phyloP scores from a whole-genome alignment of 202 grass and related monocot species.

The Elaeis oleifera region DNA sequence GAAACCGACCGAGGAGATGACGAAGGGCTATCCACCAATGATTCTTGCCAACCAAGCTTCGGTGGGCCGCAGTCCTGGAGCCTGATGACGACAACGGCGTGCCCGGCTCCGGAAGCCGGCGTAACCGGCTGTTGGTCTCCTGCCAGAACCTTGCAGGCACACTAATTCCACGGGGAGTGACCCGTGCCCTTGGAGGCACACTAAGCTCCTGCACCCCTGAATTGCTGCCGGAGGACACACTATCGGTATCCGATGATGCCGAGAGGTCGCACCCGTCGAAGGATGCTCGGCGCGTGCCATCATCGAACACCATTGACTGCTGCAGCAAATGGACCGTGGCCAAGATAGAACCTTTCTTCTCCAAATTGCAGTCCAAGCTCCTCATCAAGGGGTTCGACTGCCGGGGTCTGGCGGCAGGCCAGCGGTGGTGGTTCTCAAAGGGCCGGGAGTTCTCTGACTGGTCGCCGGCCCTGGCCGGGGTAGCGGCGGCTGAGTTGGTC shows the following conservation, averaged over 20 bases:
- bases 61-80: conserved; percentile 21
- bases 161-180: conserved; percentile 20
- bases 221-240: conserved; percentile 30
- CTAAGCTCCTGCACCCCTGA: conserved; percentile 20
- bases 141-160: conserved; percentile 25
- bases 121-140: conserved; percentile 33
- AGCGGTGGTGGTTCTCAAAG: conserved; percentile 2
- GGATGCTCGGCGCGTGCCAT: too few species aligned
- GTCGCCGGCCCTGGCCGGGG: conserved; percentile 1
- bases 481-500: conserved; percentile 4
- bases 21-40: conserved; percentile 30
- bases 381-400: conserved; percentile 21
- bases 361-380: conserved; percentile 18
- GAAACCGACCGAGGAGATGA: conserved; percentile 32
- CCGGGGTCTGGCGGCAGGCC: conserved; percentile 11
- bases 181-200: conserved; percentile 13
- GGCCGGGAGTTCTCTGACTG: conserved; percentile 11
- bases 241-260: conserved; percentile 26
- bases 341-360: conserved; percentile 10
- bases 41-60: conserved; percentile 39
- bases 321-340: conserved; percentile 10
- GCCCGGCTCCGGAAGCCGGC: conserved; percentile 45
- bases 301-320: conserved; percentile 2
- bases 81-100: conserved; percentile 33
- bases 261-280: conserved; percentile 13